Evolutionary conservation across 371 early-diverging fungal genomes (phyloP), one percentile per base, ranked within the genome.

Genomic region (Mucor circinelloides): DNA sequence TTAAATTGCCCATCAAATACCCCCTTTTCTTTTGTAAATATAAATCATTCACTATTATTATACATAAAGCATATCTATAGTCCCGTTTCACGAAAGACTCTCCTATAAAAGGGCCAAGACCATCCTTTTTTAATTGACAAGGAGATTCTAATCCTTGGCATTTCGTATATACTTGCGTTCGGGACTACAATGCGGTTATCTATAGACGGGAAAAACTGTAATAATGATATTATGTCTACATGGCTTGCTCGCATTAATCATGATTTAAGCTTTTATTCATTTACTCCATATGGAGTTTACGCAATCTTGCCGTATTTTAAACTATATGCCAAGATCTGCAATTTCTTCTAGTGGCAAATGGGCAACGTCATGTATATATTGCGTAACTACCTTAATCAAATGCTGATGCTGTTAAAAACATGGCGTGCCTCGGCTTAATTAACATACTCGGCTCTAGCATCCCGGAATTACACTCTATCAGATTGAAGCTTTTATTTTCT

Each of bases 11-110:
- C n/a, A 44, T 28, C 25, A 44, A 60, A 63, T 63, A 63, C 54
- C 54, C 62, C 31, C 23, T 36, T 63, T 31, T 30, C 42, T 55
- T 36, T 63, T 61, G 61, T 44, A 44, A 28, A 61, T 61, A 59
- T 23, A 23, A 23, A 50, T 50, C 50, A 25, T 19, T 19, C 19
- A 50, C 48, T 48, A 48, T 42, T 34, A 34, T 34, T 44, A 50
- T 50, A 50, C 25, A 50, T 50, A 50, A 50, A 50, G 50, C 21
- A 50, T 50, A 50, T 10, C 25, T 44, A 44, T 44, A n/a, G 17
- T 36, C 9, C 9, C 36, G 36, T 36, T 44, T 44, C 44, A 44
- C 44, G 44, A 44, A 44, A n/a, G 8, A 8, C 19, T 44, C 44
- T 44, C 44, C 44, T 44, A 44, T 44, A 44, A 44, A 44, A 44